Conservation (phyloP, 257 asterid species). For the Solanum pennellii region DNA sequence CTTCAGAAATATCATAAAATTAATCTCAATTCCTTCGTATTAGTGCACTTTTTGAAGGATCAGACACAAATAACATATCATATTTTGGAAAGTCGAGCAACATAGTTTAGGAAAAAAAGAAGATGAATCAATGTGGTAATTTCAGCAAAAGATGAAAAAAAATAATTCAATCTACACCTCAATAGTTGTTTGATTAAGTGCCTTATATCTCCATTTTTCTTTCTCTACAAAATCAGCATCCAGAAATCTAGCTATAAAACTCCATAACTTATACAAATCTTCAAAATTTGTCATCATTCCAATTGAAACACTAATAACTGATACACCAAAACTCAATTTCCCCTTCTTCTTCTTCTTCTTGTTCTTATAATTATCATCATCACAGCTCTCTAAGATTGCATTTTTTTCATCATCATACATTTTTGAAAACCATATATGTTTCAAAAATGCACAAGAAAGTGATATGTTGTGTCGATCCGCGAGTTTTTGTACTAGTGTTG, state of each 20-base stretch:
- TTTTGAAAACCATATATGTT: slow-evolving; percentile 37
- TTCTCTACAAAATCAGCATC: slow-evolving; percentile 96
- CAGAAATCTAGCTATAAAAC: slow-evolving; percentile 59
- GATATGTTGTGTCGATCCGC: slow-evolving; percentile 68
- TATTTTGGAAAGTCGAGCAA: neutral
- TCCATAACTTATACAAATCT: slow-evolving; percentile 67
- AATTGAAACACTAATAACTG: slow-evolving; percentile 42
- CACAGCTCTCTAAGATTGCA: slow-evolving; percentile 3
- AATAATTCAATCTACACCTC: slow-evolving; percentile 29
- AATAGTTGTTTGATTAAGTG: slow-evolving; percentile 60
- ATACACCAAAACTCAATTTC: slow-evolving; percentile 18
- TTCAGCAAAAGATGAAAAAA: neutral
- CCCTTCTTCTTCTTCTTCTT: neutral
- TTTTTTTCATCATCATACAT: slow-evolving; percentile 22
- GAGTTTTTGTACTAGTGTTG: slow-evolving; percentile 57
- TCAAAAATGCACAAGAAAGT: slow-evolving; percentile 39
- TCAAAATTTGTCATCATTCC: slow-evolving; percentile 57
- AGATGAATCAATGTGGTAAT: neutral
- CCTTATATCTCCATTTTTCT: slow-evolving; percentile 76
- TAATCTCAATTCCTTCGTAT: neutral
- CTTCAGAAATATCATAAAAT: neutral
- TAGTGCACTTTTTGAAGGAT: neutral
- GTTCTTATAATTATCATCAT: neutral
- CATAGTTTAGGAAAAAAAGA: neutral
- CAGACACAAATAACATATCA: neutral